These are phyloP conservation scores for Nicotiana knightiana DNA, from an alignment of 257 asterid species.

Conservation along the genomic window DNA sequence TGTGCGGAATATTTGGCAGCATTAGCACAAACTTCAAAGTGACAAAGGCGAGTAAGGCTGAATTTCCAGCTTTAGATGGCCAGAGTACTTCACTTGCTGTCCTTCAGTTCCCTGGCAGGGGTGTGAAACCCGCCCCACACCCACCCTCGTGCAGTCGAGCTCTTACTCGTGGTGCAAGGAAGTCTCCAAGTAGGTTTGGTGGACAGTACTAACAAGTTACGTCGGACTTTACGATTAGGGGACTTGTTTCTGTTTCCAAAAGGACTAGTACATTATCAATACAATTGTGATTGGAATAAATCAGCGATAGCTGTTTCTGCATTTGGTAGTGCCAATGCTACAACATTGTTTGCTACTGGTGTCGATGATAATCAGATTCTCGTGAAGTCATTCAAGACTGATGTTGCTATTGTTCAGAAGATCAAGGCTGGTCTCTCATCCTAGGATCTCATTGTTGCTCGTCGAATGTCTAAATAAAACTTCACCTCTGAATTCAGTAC, in stretches of 20 bases:
- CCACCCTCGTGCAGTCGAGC: slow-evolving; percentile 14
- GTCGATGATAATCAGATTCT: slow-evolving; percentile 11
- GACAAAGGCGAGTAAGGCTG: background rate
- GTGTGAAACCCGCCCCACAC: background rate
- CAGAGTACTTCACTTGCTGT: slow-evolving; percentile 21
- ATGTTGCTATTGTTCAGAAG: background rate
- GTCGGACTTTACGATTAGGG: slow-evolving; percentile 3
- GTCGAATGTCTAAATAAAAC: no score
- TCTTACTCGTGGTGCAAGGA: slow-evolving; percentile 13
- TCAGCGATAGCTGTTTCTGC: slow-evolving; percentile 11
- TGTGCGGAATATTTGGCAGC: background rate
- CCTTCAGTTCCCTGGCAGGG: slow-evolving; percentile 13
- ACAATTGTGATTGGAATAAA: background rate
- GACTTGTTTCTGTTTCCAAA: slow-evolving; percentile 3
- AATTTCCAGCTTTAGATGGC: slow-evolving; percentile 21
- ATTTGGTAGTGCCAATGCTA: slow-evolving; percentile 15
- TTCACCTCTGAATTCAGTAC: no score
- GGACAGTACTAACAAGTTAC: slow-evolving; percentile 14
- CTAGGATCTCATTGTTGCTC: no score
- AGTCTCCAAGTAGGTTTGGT: slow-evolving; percentile 19
- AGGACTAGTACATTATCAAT: background rate
- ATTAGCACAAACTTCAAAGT: background rate
- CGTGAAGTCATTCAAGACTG: background rate
- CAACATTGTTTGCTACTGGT: slow-evolving; percentile 6
- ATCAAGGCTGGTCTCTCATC: background rate